These are phyloP conservation scores for Groenewaldozyma auringiensis DNA, from an alignment of 1,139 yeast species.

Conservation along the genomic window DNA sequence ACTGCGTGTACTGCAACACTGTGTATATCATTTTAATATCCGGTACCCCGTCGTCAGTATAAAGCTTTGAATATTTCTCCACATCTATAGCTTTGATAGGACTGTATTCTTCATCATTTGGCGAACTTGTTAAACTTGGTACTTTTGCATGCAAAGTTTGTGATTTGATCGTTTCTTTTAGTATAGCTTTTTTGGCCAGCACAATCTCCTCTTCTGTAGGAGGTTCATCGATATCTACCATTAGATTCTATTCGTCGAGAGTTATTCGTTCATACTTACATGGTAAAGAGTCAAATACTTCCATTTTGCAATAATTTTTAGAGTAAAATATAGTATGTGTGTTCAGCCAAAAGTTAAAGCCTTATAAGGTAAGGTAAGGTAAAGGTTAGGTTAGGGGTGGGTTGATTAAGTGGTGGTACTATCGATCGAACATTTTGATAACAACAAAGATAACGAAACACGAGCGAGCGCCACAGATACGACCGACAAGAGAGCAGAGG, in stretches of 20 bases:
- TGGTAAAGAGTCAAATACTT: constrained; percentile 18
- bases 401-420: background rate
- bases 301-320: too few species aligned
- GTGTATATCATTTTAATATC: constrained; percentile 21
- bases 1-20: constrained; percentile 25
- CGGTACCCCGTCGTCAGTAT: constrained; percentile 12
- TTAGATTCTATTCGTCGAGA: background rate
- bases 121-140: too few species aligned
- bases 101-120: constrained; percentile 23
- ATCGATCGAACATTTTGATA: background rate
- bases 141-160: constrained; percentile 5
- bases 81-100: constrained; percentile 29
- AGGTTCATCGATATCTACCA: constrained; percentile 18
- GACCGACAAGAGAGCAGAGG: background rate
- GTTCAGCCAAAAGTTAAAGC: too few species aligned
- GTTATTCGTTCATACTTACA: constrained; percentile 13
- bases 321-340: too few species aligned
- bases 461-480: background rate
- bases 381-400: background rate
- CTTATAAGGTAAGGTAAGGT: too few species aligned
- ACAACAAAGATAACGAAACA: background rate
- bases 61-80: constrained; percentile 20
- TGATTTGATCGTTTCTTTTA: too few species aligned
- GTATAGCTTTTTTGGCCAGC: constrained; percentile 12
- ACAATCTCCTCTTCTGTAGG: constrained; percentile 17